Conservation (phyloP, 345 rosid genomes). For the Arabidopsis thaliana region TAIR10.1 NC_003071.7:6890001-6890500, state of each 20-base stretch:
- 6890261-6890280: conserved; percentile 86
- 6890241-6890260: conserved; percentile 72
- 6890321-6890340: conserved; percentile 82
- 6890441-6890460: conserved; percentile 79
- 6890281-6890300: conserved; percentile 55
- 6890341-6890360: conserved; percentile 64
- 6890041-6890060: conserved; percentile 75
- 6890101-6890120: conserved; percentile 66
- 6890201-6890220: conserved; percentile 72
- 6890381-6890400: conserved; percentile 82
- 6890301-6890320: conserved; percentile 69
- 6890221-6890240: conserved; percentile 72
- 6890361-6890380: conserved; percentile 96
- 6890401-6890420: conserved; percentile 69
- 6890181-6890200: conserved; percentile 92
- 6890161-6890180: conserved; percentile 59
- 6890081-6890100: conserved; percentile 77
- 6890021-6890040: conserved; percentile 51
- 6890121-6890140: conserved; percentile 65
- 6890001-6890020: conserved; percentile 62
- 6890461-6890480: conserved; percentile 86
- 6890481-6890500: conserved; percentile 88
- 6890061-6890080: conserved; percentile 67
- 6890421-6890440: conserved; percentile 73
- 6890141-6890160: conserved; percentile 60